phyloP scores from a whole-genome alignment of 2,329 filamentous ascomycete genomes.

The Cytospora chrysosperma region DNA sequence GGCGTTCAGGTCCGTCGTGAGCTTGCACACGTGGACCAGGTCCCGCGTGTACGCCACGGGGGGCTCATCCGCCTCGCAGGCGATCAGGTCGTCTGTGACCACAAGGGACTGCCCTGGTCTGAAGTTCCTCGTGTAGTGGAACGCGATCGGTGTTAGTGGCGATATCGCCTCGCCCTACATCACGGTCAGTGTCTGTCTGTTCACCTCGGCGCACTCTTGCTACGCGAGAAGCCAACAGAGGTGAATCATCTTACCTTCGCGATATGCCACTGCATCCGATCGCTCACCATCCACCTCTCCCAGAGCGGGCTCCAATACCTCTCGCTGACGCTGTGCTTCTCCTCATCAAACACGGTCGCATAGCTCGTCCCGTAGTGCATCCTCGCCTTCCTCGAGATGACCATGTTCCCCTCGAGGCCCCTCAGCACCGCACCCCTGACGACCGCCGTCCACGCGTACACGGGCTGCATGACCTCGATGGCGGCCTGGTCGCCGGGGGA shows the following conservation, averaged over 20 bases:
- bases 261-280: slow-evolving; percentile 85
- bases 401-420: slow-evolving; percentile 76
- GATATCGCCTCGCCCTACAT: slow-evolving; percentile 70
- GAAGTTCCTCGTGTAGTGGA: slow-evolving; percentile 86
- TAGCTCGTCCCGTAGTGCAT: slow-evolving; percentile 81
- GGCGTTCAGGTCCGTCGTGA: slow-evolving; percentile 76
- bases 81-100: slow-evolving; percentile 78
- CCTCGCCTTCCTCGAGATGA: slow-evolving; percentile 69
- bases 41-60: slow-evolving; percentile 59
- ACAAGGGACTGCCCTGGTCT: slow-evolving; percentile 73
- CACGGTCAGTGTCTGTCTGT: not conserved
- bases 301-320: slow-evolving; percentile 77
- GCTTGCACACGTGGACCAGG: slow-evolving; percentile 71
- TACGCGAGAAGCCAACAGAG: not conserved
- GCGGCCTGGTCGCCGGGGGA: slow-evolving; percentile 48
- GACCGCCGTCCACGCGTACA: slow-evolving; percentile 80
- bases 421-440: slow-evolving; percentile 74
- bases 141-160: slow-evolving; percentile 71
- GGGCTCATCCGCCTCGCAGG: slow-evolving; percentile 67
- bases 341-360: slow-evolving; percentile 76
- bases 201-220: too few species aligned
- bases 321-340: slow-evolving; percentile 69
- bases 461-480: slow-evolving; percentile 78
- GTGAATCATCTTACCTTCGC: slow-evolving; percentile 58
- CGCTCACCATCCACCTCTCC: slow-evolving; percentile 81